Conservation (phyloP, 257 asterid species). For the Solanum chaucha region DNA sequence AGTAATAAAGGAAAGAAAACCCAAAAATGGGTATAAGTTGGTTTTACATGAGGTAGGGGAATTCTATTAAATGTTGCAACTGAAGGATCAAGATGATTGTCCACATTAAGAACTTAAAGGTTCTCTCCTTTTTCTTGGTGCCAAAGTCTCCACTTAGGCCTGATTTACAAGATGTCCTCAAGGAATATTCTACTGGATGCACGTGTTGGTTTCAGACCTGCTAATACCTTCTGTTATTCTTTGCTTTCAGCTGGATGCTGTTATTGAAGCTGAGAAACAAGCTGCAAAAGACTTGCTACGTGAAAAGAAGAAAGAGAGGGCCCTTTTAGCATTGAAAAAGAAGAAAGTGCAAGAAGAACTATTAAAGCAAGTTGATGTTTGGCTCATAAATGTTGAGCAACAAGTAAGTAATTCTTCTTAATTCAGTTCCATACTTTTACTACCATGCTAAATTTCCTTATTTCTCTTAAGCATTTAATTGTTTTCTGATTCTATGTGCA, state of each 20-base stretch:
- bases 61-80: neutral
- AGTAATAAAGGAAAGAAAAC: neutral
- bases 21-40: neutral
- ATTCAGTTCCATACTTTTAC: neutral
- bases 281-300: constrained; percentile 85
- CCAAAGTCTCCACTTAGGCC: neutral
- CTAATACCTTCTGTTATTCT: neutral
- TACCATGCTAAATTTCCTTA: neutral
- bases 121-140: neutral
- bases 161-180: neutral
- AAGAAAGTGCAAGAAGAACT: constrained; percentile 80
- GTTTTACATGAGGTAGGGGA: neutral
- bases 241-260: constrained; percentile 56
- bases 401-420: constrained; percentile 41
- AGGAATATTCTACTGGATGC: neutral
- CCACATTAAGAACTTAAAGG: neutral
- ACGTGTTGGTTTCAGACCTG: neutral
- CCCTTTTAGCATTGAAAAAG: constrained; percentile 70
- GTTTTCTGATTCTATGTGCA: neutral
- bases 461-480: neutral
- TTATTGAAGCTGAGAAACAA: constrained; percentile 85
- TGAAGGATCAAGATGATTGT: neutral
- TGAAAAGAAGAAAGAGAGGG: constrained; percentile 85
- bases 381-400: constrained; percentile 91
- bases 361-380: constrained; percentile 78